Evolutionary conservation across 345 rosid species (phyloP), one percentile per base, ranked within the genome.

Genomic region (Eucalyptus urophylla): DNA sequence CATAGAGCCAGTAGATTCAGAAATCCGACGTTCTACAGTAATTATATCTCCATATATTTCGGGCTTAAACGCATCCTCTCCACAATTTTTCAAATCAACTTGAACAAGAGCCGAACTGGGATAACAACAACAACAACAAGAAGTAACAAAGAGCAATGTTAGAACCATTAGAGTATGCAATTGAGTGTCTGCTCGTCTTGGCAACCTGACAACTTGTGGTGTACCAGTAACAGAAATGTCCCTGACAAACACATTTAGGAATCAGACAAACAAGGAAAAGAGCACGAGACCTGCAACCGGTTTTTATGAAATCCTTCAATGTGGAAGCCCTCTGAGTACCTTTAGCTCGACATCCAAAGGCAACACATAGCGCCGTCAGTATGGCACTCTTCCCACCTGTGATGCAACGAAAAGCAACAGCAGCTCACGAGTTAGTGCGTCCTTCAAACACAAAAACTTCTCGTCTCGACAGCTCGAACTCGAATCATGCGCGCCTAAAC

Each of bases 311-410:
- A 91, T 97, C 97, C 89, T 97, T 97, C 87, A 96, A 89, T 11
- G 94, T 93, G 50, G 97, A 88, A 24, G 98, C 99, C 47, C 99
- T 95, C 88, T 97, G 98, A 87, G 99, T 97, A 87, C 97, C 97
- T 92, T 90, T 96, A 4, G 99, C 99, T 86, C 99, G 95, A 91
- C 96, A 94, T 3, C 99, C 99, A 80, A 97, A 97, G 24, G 98
- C 99, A 88, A 97, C 89, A 89, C 99, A 97, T 21, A 97, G 92
- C 88, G 99, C 99, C 87, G 99, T 96, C 91, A 97, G 89, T 86
- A 97, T 94, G 21, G 98, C 99, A 91, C 99, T 97, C 91, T 97
- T 97, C 24, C 99, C 99, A 90, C 99, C 99, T 96, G 92, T 43
- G 31, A 86, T 21, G 49, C 83, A n/a, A 76, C 47, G 13, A 88